Percentiles rank a stretch among this genome's conserved stretches.
Evolutionary conservation across 2,329 filamentous ascomycete species (phyloP).

Genomic region (Microsporum canis): DNA sequence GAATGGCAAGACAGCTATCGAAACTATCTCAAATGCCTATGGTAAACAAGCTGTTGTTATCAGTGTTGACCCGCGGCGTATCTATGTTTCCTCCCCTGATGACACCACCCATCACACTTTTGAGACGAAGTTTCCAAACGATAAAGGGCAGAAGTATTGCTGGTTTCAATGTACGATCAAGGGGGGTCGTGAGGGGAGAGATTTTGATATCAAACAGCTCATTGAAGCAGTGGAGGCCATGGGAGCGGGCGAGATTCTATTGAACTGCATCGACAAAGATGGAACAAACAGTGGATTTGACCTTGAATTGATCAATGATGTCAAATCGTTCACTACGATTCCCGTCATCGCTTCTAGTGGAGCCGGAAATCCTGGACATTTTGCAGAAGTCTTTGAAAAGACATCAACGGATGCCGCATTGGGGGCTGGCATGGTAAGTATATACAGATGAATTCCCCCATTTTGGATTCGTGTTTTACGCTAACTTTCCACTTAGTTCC

Average conservation of each 20-base stretch:
- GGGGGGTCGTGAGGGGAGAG: conserved; percentile 85
- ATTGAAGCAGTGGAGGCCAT: conserved; percentile 85
- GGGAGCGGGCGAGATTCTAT: conserved; percentile 84
- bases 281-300: conserved; percentile 93
- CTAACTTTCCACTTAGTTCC: conserved; percentile 48
- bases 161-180: conserved; percentile 99
- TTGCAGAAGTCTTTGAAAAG: conserved; percentile 76
- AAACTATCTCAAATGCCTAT: conserved; percentile 87
- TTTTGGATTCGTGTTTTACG: conserved; percentile 11
- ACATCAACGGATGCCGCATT: conserved; percentile 85
- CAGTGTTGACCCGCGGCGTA: conserved; percentile 81
- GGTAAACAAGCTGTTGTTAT: conserved; percentile 96
- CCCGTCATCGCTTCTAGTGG: conserved; percentile 93
- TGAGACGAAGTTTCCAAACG: conserved; percentile 56
- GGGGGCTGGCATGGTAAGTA: conserved; percentile 74
- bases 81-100: conserved; percentile 62
- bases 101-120: conserved; percentile 67
- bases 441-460: background rate
- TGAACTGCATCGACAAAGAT: conserved; percentile 97
- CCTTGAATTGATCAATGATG: conserved; percentile 75
- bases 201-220: conserved; percentile 84
- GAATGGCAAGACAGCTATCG: conserved; percentile 77
- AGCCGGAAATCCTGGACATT: conserved; percentile 77
- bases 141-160: conserved; percentile 66
- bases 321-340: conserved; percentile 77